phyloP scores from a whole-genome alignment of 257 asterid genomes.

The Solanum chiquidenum region DNA sequence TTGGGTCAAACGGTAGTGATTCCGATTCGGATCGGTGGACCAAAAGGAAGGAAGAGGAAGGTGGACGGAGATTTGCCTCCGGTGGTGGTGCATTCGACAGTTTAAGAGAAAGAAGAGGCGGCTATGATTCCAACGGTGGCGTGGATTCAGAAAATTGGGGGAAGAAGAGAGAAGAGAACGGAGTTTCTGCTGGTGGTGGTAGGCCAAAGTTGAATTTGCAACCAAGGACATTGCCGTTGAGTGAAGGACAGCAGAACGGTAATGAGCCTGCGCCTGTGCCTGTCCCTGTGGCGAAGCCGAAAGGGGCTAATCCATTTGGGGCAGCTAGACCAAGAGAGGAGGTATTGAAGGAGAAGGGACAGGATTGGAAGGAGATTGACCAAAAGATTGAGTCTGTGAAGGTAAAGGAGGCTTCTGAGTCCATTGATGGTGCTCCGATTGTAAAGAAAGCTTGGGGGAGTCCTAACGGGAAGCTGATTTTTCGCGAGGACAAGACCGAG shows the following conservation, averaged over 20 bases:
- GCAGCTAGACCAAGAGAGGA: constrained; percentile 96
- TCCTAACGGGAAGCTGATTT: constrained; percentile 46
- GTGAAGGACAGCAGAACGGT: constrained; percentile 21
- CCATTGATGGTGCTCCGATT: constrained; percentile 13
- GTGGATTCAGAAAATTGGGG: constrained; percentile 15
- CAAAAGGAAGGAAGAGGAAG: constrained; percentile 67
- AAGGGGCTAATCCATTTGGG: constrained; percentile 75
- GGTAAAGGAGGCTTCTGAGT: constrained; percentile 35
- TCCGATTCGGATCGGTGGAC: constrained; percentile 66
- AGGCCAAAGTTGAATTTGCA: constrained; percentile 26
- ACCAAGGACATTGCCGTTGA: constrained; percentile 29
- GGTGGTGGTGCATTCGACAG: constrained; percentile 10
- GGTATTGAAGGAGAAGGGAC: constrained; percentile 92
- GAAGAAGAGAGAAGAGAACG: constrained; percentile 9
- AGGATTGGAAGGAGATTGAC: constrained; percentile 81
- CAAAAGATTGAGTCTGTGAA: constrained; percentile 57
- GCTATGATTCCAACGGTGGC: not conserved
- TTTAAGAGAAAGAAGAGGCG: constrained; percentile 6
- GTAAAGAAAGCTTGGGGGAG: constrained; percentile 50
- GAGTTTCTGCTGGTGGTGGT: not conserved
- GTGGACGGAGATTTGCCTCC: constrained; percentile 1
- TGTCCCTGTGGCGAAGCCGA: constrained; percentile 31
- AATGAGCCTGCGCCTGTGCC: not conserved
- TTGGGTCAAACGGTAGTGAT: constrained; percentile 52
- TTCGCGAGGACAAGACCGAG: constrained; percentile 38